Evolutionary conservation across 192 early-diverging fungal genomes (phyloP), one percentile per base, ranked within the genome.

Genomic region (Backusella sp.): DNA sequence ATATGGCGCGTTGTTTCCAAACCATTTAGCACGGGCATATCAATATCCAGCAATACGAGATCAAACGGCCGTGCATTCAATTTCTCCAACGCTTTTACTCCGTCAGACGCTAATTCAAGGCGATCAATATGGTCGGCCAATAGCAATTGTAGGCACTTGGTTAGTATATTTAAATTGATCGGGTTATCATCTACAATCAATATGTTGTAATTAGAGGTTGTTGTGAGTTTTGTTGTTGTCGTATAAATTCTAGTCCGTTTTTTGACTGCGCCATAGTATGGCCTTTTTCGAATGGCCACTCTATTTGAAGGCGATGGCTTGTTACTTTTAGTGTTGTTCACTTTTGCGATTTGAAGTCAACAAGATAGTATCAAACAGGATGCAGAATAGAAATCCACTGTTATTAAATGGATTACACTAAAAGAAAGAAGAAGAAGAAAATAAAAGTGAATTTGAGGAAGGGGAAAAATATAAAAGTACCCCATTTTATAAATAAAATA

Each of bases 131-230:
- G 35, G 3, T 19, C 66, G 1, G 28, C 66, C 28, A 32, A 36
- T 44, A 71, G 26, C 28, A 71, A 44, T 32, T 44, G 26, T 66
- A 91, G 82, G 21, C 88, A 83, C 7, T 86, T 87, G 4, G 79
- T 78, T 52, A 91, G 76, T 59, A 92, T 86, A 66, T 75, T 77
- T 37, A 89, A 82, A 80, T 91, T 91, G 85, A 92, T 86, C 9
- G 80, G 78, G 78, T 92, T 92, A 69, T 92, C 91, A 70, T 91
- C 90, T 23, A 88, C 87, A 70, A 90, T 85, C 46, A 91, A 83
- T 44, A 71, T 62, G 11, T 62, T 62, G 12, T 62, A 62, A 62
- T 62, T 62, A 62, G 4, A 26, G 46, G 19, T 49, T 62, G 56
- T 14, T 62, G 56, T 28, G 3, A 28, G 56, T 12, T 8, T 19